Percentiles rank a stretch among this genome's conserved stretches.
These are phyloP conservation scores for Pythium pyrilobum DNA, from an alignment of 352 stramenopile genomes.

Conservation along the genomic window DNA sequence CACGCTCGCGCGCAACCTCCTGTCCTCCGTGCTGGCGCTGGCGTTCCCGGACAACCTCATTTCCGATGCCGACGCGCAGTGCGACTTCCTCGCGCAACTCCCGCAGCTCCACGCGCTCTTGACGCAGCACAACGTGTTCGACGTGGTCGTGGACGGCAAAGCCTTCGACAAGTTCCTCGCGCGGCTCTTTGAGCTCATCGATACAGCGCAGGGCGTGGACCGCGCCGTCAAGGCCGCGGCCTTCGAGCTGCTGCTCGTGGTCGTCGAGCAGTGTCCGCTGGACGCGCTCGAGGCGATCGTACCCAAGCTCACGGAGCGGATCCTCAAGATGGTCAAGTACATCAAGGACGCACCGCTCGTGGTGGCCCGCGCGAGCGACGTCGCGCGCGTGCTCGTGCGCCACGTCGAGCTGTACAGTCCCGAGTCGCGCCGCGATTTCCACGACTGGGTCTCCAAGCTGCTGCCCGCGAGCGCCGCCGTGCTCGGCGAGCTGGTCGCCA, in stretches of 20 bases:
- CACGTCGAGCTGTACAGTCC: conserved; percentile 45
- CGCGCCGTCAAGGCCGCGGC: conserved; percentile 34
- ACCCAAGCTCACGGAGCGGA: conserved; percentile 52
- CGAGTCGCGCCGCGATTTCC: conserved; percentile 52
- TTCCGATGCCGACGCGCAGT: conserved; percentile 31
- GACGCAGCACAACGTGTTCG: conserved; percentile 69
- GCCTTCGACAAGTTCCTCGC: conserved; percentile 70
- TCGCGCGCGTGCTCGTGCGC: conserved; percentile 40
- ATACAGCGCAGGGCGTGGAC: conserved; percentile 28
- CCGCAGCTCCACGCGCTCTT: conserved; percentile 42
- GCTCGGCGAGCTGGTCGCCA: conserved; percentile 27
- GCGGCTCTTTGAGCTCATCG: conserved; percentile 54
- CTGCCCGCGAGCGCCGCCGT: conserved; percentile 43
- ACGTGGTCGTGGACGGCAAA: conserved; percentile 63
- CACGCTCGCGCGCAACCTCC: conserved; percentile 67
- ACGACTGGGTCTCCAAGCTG: conserved; percentile 59
- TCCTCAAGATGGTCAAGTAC: conserved; percentile 69
- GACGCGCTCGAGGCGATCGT: conserved; percentile 50
- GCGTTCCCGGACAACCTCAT: conserved; percentile 56
- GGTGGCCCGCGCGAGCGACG: conserved; percentile 34
- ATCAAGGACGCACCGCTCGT: conserved; percentile 27
- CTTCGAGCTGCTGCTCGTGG: conserved; percentile 56
- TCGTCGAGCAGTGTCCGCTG: conserved; percentile 49
- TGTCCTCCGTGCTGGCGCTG: conserved; percentile 71
- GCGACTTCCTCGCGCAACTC: conserved; percentile 45